Evolutionary conservation across 768 basidiomycete genomes (phyloP).

Genomic region (Auricularia auricula-judae): DNA sequence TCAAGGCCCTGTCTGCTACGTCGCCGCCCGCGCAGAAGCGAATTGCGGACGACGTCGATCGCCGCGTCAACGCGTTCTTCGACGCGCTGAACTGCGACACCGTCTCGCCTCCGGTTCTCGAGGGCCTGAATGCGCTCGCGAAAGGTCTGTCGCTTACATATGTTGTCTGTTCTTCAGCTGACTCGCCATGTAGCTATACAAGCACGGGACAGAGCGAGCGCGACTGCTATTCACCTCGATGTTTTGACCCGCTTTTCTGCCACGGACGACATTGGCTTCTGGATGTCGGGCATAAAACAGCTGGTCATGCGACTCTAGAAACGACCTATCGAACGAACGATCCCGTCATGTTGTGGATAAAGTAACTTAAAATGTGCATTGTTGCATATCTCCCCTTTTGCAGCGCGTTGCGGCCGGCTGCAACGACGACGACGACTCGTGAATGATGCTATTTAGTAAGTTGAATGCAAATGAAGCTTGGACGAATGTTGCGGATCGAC

Average conservation of each 20-base stretch:
- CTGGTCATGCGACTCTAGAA: constrained; percentile 57
- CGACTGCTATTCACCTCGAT: constrained; percentile 77
- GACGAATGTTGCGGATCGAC: no score
- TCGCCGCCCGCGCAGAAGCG: constrained; percentile 73
- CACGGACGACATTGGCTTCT: constrained; percentile 72
- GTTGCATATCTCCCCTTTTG: not conserved
- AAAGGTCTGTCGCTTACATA: constrained; percentile 41
- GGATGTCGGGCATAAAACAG: constrained; percentile 88
- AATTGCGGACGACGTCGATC: constrained; percentile 76
- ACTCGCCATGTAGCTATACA: constrained; percentile 55
- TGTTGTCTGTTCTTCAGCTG: not conserved
- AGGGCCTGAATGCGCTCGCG: constrained; percentile 58
- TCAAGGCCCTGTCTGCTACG: constrained; percentile 40
- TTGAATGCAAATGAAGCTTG: no score
- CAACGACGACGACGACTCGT: no score
- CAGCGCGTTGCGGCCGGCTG: not conserved
- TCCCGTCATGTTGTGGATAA: not conserved
- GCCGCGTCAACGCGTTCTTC: constrained; percentile 75
- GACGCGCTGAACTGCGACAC: constrained; percentile 90
- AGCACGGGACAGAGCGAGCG: constrained; percentile 61
- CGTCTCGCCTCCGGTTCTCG: constrained; percentile 56
- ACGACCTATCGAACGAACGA: not conserved
- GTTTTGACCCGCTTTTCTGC: constrained; percentile 69
- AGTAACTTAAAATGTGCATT: not conserved
- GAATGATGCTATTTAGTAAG: no score